Evolutionary conservation across 352 stramenopile genomes (phyloP).

Genomic region (Globisporangium nodosum): DNA sequence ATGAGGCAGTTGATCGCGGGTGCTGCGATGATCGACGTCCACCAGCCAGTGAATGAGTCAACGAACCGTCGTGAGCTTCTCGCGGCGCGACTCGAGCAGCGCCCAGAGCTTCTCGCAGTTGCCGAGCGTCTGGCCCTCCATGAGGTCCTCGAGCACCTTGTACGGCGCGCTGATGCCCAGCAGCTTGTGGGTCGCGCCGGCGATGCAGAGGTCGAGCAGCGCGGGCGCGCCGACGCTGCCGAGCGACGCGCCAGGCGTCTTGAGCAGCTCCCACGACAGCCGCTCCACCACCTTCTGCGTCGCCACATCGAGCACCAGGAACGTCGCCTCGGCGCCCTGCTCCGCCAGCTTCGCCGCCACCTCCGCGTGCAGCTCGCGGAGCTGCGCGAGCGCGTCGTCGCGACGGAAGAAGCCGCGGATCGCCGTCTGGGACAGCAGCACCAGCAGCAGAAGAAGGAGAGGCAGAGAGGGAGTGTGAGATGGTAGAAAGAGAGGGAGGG

Average conservation of each 20-base stretch:
- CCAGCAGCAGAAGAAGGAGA: no score
- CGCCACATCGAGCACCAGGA: conserved; percentile 68
- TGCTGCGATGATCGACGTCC: no score
- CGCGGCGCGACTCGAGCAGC: conserved; percentile 70
- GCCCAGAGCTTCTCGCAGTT: conserved; percentile 86
- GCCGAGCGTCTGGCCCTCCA: conserved; percentile 82
- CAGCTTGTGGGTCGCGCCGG: conserved; percentile 55
- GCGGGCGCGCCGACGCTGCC: conserved; percentile 53
- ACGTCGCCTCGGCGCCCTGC: conserved; percentile 35
- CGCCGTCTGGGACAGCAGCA: conserved; percentile 23
- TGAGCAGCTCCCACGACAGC: conserved; percentile 75
- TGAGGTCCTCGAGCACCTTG: conserved; percentile 82
- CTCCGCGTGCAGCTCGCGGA: conserved; percentile 41
- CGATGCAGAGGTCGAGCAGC: conserved; percentile 79
- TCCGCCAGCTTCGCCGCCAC: conserved; percentile 24
- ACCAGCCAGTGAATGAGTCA: neutral
- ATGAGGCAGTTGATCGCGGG: no score
- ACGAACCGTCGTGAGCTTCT: conserved; percentile 54
- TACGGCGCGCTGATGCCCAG: conserved; percentile 74
- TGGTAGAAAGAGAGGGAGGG: conserved; percentile 5
- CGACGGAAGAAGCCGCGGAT: conserved; percentile 55
- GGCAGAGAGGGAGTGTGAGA: neutral
- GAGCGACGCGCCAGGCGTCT: conserved; percentile 42
- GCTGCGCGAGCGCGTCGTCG: conserved; percentile 42
- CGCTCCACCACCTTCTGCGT: conserved; percentile 78